Conservation (phyloP, 2,329 filamentous ascomycete species). For the Talaromyces sp. region DNA sequence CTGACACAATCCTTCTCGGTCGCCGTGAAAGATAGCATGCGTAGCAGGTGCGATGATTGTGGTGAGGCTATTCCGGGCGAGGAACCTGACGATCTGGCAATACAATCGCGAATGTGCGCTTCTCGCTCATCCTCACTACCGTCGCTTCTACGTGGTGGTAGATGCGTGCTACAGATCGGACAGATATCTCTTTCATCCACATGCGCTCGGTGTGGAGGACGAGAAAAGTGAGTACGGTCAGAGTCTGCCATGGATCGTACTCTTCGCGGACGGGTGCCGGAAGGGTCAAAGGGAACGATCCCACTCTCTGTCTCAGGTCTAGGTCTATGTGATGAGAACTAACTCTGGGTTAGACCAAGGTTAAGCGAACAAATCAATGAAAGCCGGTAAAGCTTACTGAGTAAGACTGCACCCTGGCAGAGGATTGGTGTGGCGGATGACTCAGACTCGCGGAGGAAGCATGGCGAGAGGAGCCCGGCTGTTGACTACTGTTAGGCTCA, state of each 20-base stretch:
- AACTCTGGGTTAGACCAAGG: background rate
- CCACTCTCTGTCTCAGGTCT: constrained; percentile 4
- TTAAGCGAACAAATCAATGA: background rate
- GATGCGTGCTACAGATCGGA: constrained; percentile 43
- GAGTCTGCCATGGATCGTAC: constrained; percentile 16
- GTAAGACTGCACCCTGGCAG: constrained; percentile 7
- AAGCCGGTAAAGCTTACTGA: constrained; percentile 8
- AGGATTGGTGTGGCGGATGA: constrained; percentile 18
- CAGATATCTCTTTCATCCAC: constrained; percentile 46
- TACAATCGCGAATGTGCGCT: constrained; percentile 46
- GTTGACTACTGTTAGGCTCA: constrained; percentile 13
- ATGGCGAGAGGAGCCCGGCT: constrained; percentile 12
- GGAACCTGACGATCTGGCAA: constrained; percentile 33
- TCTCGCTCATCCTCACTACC: constrained; percentile 43
- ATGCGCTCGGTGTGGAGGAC: constrained; percentile 20
- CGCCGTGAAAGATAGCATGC: constrained; percentile 51
- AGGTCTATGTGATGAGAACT: constrained; percentile 15
- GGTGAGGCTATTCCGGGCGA: constrained; percentile 19
- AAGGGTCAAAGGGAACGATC: constrained; percentile 2
- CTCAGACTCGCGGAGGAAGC: constrained; percentile 17
- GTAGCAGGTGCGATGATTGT: constrained; percentile 27
- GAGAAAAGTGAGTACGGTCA: constrained; percentile 12
- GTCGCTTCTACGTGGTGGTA: constrained; percentile 38
- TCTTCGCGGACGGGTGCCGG: constrained; percentile 15
- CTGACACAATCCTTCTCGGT: constrained; percentile 63